Evolutionary conservation across 2,329 filamentous ascomycete species (phyloP).

Genomic region (Ilyonectria destructans): DNA sequence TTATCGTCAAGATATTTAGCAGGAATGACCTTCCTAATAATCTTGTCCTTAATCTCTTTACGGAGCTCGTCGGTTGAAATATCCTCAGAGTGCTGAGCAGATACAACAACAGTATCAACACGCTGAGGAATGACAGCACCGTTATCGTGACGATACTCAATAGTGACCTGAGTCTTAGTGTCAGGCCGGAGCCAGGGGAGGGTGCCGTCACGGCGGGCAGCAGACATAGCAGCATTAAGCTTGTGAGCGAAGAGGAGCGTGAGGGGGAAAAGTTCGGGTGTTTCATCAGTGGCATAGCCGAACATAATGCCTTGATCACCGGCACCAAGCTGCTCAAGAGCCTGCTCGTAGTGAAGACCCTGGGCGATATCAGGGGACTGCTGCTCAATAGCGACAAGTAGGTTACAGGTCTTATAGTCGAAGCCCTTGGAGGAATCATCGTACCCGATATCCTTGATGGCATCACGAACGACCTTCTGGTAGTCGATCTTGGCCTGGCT

Average conservation of each 20-base stretch:
- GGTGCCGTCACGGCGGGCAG: slow-evolving; percentile 88
- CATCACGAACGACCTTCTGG: slow-evolving; percentile 94
- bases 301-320: slow-evolving; percentile 99
- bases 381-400: slow-evolving; percentile 98
- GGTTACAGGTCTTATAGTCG: slow-evolving; percentile 99
- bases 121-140: slow-evolving; percentile 93
- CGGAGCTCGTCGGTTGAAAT: slow-evolving; percentile 94
- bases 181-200: slow-evolving; percentile 97
- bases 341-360: slow-evolving; percentile 98
- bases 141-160: slow-evolving; percentile 98
- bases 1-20: slow-evolving; percentile 92
- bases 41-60: slow-evolving; percentile 97
- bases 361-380: slow-evolving; percentile 99
- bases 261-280: slow-evolving; percentile 95
- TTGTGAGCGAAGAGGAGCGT: slow-evolving; percentile 96
- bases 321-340: slow-evolving; percentile 96
- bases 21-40: slow-evolving; percentile 95
- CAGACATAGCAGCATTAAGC: slow-evolving; percentile 95
- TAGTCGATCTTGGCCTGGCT: slow-evolving; percentile 97
- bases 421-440: slow-evolving; percentile 98
- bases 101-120: slow-evolving; percentile 97
- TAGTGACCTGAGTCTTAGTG: slow-evolving; percentile 99
- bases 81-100: slow-evolving; percentile 91
- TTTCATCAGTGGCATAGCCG: slow-evolving; percentile 99
- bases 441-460: slow-evolving; percentile 99